A percentile compares a stretch with the other conserved stretches of the same genome.
These are phyloP conservation scores for Ophiocordyceps unilateralis DNA, from an alignment of 2,329 filamentous ascomycete genomes.

Conservation along the genomic window DNA sequence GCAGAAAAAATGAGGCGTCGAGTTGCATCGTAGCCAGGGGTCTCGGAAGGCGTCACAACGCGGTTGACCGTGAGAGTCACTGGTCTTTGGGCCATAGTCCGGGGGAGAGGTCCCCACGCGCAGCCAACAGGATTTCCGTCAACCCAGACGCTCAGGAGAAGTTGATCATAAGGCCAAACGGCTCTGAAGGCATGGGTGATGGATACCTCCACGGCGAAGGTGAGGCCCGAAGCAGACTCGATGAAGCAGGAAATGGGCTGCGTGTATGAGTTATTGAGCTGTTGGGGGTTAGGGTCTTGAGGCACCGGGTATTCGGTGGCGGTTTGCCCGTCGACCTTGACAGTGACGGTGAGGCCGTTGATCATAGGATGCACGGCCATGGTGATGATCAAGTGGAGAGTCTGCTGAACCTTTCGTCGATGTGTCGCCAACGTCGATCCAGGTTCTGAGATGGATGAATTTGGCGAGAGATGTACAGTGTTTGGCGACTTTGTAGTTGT, in stretches of 20 bases:
- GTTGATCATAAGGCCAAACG: rapidly evolving
- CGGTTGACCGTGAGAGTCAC: background rate
- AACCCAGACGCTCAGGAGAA: background rate
- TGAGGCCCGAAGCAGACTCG: slow-evolving; percentile 7
- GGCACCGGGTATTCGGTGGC: slow-evolving; percentile 7
- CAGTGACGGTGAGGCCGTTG: slow-evolving; percentile 5
- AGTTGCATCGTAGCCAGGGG: background rate
- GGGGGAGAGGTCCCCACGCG: too few species aligned
- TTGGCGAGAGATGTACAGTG: too few species aligned
- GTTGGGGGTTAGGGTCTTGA: background rate
- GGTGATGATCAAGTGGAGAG: background rate
- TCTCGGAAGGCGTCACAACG: background rate
- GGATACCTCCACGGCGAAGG: slow-evolving; percentile 5
- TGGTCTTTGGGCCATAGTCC: background rate
- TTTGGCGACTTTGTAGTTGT: too few species aligned
- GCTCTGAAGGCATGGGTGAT: background rate
- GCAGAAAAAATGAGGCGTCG: slow-evolving; percentile 5
- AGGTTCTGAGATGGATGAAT: too few species aligned
- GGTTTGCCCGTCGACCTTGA: slow-evolving; percentile 6
- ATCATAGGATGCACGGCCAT: slow-evolving; percentile 8
- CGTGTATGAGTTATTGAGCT: rapidly evolving
- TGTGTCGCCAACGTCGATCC: too few species aligned
- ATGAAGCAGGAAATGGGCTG: slow-evolving; percentile 7
- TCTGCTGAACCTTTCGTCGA: too few species aligned
- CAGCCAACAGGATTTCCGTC: slow-evolving; percentile 4